Percentiles rank a stretch among this genome's conserved stretches.
Conservation (phyloP, 352 stramenopile genomes). For the Salisapilia sapeloensis region DNA sequence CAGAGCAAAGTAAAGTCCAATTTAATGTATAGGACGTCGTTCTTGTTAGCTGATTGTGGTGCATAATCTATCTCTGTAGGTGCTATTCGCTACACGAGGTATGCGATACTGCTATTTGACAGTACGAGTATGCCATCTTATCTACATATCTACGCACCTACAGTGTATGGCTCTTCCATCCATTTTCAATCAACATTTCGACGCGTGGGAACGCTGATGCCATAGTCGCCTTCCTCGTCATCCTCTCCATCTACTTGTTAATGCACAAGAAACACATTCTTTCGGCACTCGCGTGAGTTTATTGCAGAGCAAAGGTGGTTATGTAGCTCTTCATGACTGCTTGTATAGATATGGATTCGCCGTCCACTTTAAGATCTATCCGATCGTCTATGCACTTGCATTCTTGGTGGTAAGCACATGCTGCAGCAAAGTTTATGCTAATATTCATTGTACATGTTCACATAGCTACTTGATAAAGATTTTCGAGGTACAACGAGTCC, state of each 20-base stretch:
- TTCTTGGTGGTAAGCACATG: conserved; percentile 55
- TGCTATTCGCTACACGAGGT: conserved; percentile 48
- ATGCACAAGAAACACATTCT: conserved; percentile 66
- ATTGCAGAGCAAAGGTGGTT: background rate
- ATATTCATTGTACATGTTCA: background rate
- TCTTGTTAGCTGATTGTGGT: background rate
- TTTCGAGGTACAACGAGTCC: conserved; percentile 14
- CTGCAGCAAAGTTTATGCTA: background rate
- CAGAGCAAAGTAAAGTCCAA: conserved; percentile 17
- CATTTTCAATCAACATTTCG: conserved; percentile 97
- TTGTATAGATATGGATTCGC: conserved; percentile 86
- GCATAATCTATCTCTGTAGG: conserved; percentile 7
- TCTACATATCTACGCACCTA: no score
- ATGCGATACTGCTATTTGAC: background rate
- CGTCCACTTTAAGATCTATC: conserved; percentile 98
- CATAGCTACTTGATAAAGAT: conserved; percentile 54
- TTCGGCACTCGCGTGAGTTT: conserved; percentile 39
- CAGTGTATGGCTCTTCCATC: conserved; percentile 94
- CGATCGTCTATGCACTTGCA: conserved; percentile 91
- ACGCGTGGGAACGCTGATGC: conserved; percentile 96
- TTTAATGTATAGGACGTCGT: background rate
- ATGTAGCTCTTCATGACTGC: background rate
- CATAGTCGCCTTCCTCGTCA: conserved; percentile 86
- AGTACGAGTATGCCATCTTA: background rate
- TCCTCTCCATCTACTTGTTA: conserved; percentile 80